Percentiles rank a stretch among this genome's conserved stretches.
Conservation (phyloP, 805 yeast species). For the Cyberlindnera meyerae region DNA sequence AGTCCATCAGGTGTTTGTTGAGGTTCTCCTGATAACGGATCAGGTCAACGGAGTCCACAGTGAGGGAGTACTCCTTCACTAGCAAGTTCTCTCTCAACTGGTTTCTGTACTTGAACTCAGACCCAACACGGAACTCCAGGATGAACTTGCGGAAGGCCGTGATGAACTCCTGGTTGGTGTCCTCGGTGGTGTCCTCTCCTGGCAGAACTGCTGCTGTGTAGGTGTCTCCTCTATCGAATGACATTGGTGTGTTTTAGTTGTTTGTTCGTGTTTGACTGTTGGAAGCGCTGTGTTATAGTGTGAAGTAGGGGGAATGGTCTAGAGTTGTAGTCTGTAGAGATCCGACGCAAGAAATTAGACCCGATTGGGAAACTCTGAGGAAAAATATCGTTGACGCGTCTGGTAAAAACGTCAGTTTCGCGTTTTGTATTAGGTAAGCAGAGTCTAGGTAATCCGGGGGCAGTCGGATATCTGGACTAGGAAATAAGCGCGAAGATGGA, state of each 20-base stretch:
- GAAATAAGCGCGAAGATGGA: neutral
- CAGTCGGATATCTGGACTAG: no score
- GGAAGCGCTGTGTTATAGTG: neutral
- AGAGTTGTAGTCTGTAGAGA: no score
- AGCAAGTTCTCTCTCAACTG: slow-evolving; percentile 84
- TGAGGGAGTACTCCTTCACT: slow-evolving; percentile 64
- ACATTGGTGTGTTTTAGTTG: slow-evolving; percentile 17
- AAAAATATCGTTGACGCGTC: slow-evolving; percentile 3
- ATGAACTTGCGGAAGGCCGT: slow-evolving; percentile 78
- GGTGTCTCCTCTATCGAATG: slow-evolving; percentile 43
- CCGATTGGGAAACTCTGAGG: slow-evolving; percentile 12
- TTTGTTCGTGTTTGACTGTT: neutral
- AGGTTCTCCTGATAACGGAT: slow-evolving; percentile 86
- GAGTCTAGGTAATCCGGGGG: no score
- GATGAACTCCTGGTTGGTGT: slow-evolving; percentile 61
- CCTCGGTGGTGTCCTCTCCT: slow-evolving; percentile 68
- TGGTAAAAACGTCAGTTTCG: neutral
- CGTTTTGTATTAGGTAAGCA: neutral
- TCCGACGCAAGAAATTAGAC: neutral
- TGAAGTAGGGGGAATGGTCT: no score
- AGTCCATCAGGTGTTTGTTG: slow-evolving; percentile 77
- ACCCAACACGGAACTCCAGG: slow-evolving; percentile 77
- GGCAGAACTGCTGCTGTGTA: slow-evolving; percentile 80
- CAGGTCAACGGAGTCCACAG: slow-evolving; percentile 77
- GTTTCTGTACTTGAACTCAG: slow-evolving; percentile 82